These are phyloP conservation scores for Ruellia speciosa DNA, from an alignment of 305 asterid genomes.

Conservation along the genomic window DNA sequence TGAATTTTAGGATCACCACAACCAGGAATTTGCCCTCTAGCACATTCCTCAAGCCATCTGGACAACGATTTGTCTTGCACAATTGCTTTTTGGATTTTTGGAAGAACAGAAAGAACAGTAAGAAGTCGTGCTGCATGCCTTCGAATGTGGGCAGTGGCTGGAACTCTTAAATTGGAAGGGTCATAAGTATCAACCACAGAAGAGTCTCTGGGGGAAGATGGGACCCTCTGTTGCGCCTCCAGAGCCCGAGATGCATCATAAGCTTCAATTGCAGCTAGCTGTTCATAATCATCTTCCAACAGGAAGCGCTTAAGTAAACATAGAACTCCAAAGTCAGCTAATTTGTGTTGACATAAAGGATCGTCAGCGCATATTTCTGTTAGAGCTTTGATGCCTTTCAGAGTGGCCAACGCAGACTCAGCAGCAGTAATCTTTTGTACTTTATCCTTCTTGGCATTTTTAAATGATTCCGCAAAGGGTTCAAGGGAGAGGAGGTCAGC, in stretches of 20 bases:
- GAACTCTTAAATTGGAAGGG: slow-evolving; percentile 74
- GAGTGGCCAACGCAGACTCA: slow-evolving; percentile 86
- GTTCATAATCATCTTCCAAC: slow-evolving; percentile 92
- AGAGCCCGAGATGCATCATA: slow-evolving; percentile 88
- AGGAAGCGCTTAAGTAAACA: slow-evolving; percentile 73
- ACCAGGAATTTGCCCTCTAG: slow-evolving; percentile 69
- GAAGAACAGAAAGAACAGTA: slow-evolving; percentile 71
- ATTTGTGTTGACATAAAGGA: slow-evolving; percentile 49
- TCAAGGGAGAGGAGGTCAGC: slow-evolving; percentile 74
- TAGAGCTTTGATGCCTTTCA: slow-evolving; percentile 86
- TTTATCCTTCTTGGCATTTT: slow-evolving; percentile 72
- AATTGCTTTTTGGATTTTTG: slow-evolving; percentile 68
- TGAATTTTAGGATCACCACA: slow-evolving; percentile 87
- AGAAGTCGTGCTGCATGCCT: slow-evolving; percentile 92
- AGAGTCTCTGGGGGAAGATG: slow-evolving; percentile 48
- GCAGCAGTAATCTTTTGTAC: slow-evolving; percentile 66
- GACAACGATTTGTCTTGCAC: slow-evolving; percentile 57
- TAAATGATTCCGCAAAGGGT: slow-evolving; percentile 70
- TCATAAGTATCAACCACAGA: slow-evolving; percentile 34
- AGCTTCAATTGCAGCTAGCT: slow-evolving; percentile 94
- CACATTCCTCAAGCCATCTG: slow-evolving; percentile 93
- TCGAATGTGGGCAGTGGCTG: slow-evolving; percentile 86
- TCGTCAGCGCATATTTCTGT: slow-evolving; percentile 87
- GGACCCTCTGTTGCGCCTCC: slow-evolving; percentile 51
- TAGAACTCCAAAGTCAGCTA: slow-evolving; percentile 64